Conservation (phyloP, 208 protist genomes). For the Trichomonas gallinae region DNA sequence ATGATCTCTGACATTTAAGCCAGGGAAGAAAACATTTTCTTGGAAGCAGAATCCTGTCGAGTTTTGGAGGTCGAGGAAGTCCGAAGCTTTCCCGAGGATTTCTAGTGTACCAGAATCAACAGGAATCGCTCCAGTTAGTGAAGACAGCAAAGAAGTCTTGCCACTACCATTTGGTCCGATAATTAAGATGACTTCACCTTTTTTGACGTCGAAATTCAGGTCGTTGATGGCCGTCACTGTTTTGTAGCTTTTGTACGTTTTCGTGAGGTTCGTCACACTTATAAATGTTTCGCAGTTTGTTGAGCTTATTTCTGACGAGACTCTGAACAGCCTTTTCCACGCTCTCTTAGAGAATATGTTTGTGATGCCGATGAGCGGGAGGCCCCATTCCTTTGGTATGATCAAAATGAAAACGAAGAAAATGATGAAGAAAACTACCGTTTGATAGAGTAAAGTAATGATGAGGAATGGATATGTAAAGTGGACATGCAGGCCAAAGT, state of each 20-base stretch:
- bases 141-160: constrained; percentile 26
- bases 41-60: not conserved
- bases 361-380: not conserved
- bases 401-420: not conserved
- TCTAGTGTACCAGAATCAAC: not conserved
- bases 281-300: not conserved
- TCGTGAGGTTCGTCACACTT: not conserved
- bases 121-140: not conserved
- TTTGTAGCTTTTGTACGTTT: not conserved
- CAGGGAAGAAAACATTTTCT: not conserved
- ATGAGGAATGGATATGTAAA: not conserved
- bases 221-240: not conserved
- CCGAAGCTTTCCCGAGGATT: not conserved
- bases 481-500: not conserved
- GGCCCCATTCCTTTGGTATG: not conserved
- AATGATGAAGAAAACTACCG: not conserved
- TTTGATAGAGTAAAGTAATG: not conserved
- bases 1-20: not conserved
- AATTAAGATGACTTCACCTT: not conserved
- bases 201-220: not conserved
- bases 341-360: not conserved
- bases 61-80: not conserved
- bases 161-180: constrained; percentile 30
- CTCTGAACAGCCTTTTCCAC: not conserved
- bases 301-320: too few relatives aligned